Percentiles rank a stretch among this genome's conserved stretches.
phyloP scores from a whole-genome alignment of 768 basidiomycete species.

The Lentinula aciculospora region DNA sequence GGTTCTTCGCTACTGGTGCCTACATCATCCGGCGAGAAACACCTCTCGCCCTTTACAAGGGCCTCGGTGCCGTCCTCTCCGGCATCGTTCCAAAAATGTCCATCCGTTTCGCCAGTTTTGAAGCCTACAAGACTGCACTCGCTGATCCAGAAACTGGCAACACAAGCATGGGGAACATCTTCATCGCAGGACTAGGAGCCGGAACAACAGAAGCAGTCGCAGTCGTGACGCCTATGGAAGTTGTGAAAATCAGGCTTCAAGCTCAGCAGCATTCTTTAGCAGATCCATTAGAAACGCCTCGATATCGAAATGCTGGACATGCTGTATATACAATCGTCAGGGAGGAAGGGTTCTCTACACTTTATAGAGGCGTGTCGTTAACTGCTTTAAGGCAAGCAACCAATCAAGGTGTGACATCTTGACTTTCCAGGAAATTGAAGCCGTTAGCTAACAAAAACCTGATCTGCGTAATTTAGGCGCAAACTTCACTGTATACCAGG shows the following conservation, averaged over 20 bases:
- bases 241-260: slow-evolving; percentile 96
- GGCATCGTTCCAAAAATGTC: slow-evolving; percentile 99
- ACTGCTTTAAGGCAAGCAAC: slow-evolving; percentile 96
- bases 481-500: slow-evolving; percentile 98
- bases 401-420: slow-evolving; percentile 83
- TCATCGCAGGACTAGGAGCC: slow-evolving; percentile 94
- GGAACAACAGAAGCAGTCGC: slow-evolving; percentile 93
- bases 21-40: slow-evolving; percentile 90
- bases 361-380: slow-evolving; percentile 91
- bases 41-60: slow-evolving; percentile 95
- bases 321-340: slow-evolving; percentile 91
- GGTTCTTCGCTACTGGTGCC: slow-evolving; percentile 86
- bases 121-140: slow-evolving; percentile 84
- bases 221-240: slow-evolving; percentile 99
- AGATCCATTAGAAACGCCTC: slow-evolving; percentile 88
- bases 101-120: slow-evolving; percentile 96
- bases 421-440: too few species aligned
- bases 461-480: too few species aligned
- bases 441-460: too few species aligned
- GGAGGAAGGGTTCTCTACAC: slow-evolving; percentile 80
- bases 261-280: slow-evolving; percentile 96
- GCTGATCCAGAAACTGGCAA: slow-evolving; percentile 74
- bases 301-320: slow-evolving; percentile 95
- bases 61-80: slow-evolving; percentile 90
- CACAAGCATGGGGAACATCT: slow-evolving; percentile 75